Percentiles rank a stretch among this genome's conserved stretches.
phyloP scores from a whole-genome alignment of 2,329 filamentous ascomycete species.

The Chalara sp. region DNA sequence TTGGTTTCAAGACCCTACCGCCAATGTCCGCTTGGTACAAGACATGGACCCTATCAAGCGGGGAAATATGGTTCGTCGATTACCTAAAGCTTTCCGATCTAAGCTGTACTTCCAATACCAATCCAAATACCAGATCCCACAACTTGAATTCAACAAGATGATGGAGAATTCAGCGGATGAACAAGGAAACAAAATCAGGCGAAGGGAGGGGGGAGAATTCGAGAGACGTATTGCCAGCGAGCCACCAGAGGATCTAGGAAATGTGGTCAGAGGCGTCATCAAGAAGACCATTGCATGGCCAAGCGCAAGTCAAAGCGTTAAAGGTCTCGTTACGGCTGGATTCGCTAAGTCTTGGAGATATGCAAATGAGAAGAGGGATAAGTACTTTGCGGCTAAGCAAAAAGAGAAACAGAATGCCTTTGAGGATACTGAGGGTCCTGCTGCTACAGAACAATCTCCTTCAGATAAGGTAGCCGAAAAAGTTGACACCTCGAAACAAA shows the following conservation, averaged over 20 bases:
- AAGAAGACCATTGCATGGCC: conserved; percentile 89
- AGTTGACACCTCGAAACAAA: neutral
- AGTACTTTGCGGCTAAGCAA: conserved; percentile 38
- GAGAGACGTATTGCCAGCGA: conserved; percentile 77
- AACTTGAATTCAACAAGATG: conserved; percentile 77
- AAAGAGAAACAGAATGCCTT: neutral
- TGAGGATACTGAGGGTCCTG: too few relatives aligned
- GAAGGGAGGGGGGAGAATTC: conserved; percentile 74
- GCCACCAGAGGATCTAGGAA: conserved; percentile 57
- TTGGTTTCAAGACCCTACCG: conserved; percentile 57
- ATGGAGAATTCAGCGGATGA: conserved; percentile 70
- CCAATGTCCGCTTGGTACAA: conserved; percentile 67
- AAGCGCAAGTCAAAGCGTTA: conserved; percentile 79
- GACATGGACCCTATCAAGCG: conserved; percentile 89
- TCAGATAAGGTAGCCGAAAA: neutral
- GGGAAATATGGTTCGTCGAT: conserved; percentile 90
- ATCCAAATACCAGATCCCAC: conserved; percentile 79
- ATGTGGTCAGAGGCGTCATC: conserved; percentile 69
- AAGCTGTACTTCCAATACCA: conserved; percentile 95
- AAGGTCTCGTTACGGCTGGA: conserved; percentile 76
- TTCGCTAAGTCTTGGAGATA: conserved; percentile 65
- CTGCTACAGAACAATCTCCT: too few relatives aligned
- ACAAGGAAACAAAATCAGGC: conserved; percentile 59
- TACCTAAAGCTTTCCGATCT: conserved; percentile 79
- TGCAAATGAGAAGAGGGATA: conserved; percentile 71